phyloP scores from a whole-genome alignment of 2,329 filamentous ascomycete species.

The Fonsecaea erecta region DNA sequence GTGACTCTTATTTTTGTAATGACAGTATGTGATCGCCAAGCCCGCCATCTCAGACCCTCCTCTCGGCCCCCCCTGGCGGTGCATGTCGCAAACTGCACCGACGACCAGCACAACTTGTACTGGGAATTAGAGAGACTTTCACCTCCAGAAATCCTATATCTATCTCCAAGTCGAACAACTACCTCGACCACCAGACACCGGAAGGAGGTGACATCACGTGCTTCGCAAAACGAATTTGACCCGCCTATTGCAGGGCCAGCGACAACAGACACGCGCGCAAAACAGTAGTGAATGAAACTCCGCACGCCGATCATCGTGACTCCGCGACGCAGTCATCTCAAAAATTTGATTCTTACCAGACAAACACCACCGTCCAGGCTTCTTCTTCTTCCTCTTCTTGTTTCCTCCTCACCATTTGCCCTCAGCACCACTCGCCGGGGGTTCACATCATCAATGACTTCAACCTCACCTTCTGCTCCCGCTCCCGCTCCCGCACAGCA shows the following conservation, averaged over 20 bases:
- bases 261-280: not conserved
- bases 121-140: not conserved
- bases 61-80: too few species aligned
- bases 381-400: not conserved
- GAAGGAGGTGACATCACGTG: not conserved
- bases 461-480: slow-evolving; percentile 25
- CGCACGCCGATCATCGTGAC: not conserved
- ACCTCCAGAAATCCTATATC: not conserved
- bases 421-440: not conserved
- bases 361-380: not conserved
- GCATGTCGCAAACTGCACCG: too few species aligned
- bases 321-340: not conserved
- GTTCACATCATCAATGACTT: slow-evolving; percentile 27
- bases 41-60: too few species aligned
- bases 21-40: too few species aligned
- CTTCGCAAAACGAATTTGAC: not conserved
- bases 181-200: not conserved
- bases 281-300: not conserved
- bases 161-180: too few species aligned
- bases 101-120: too few species aligned
- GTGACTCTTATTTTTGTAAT: too few species aligned
- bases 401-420: not conserved
- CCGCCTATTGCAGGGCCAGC: not conserved
- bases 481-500: slow-evolving; percentile 34
- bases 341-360: slow-evolving; percentile 6